Conservation (phyloP, 2,329 filamentous ascomycete species). For the Exophiala spinifera region DNA sequence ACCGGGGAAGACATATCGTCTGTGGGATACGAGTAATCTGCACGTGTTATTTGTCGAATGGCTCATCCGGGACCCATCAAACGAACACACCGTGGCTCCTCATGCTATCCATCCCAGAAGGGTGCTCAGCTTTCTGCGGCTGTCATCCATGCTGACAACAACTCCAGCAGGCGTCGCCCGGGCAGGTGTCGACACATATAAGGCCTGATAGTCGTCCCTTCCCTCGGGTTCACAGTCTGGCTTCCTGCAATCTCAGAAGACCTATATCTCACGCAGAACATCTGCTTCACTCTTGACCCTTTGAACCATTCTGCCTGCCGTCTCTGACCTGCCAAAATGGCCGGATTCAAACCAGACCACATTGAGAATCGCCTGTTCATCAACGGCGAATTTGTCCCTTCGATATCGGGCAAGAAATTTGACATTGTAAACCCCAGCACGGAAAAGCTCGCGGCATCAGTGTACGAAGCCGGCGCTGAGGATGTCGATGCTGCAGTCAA, state of each 20-base stretch:
- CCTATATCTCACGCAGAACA: too few relatives aligned
- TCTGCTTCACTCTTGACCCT: background rate
- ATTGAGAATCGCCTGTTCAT: conserved; percentile 36
- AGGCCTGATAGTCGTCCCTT: too few relatives aligned
- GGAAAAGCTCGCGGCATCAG: conserved; percentile 30
- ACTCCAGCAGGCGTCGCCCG: background rate
- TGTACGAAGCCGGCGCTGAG: conserved; percentile 32
- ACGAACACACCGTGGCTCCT: too few relatives aligned
- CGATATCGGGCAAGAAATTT: conserved; percentile 31
- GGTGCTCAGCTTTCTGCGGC: too few relatives aligned
- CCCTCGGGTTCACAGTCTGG: too few relatives aligned
- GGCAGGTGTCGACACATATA: background rate
- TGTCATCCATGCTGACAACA: too few relatives aligned
- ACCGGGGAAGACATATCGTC: too few relatives aligned
- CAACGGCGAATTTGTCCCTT: conserved; percentile 34
- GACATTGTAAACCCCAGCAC: conserved; percentile 33
- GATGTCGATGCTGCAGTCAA: conserved; percentile 35
- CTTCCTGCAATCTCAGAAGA: too few relatives aligned
- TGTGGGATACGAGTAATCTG: too few relatives aligned
- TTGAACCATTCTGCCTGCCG: conserved; percentile 12
- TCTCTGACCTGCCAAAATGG: conserved; percentile 3
- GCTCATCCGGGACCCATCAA: too few relatives aligned
- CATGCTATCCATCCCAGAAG: too few relatives aligned
- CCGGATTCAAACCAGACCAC: conserved; percentile 16
- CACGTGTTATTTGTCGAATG: too few relatives aligned